phyloP scores from a whole-genome alignment of 768 basidiomycete genomes.

The Calocybe gangraenosa region DNA sequence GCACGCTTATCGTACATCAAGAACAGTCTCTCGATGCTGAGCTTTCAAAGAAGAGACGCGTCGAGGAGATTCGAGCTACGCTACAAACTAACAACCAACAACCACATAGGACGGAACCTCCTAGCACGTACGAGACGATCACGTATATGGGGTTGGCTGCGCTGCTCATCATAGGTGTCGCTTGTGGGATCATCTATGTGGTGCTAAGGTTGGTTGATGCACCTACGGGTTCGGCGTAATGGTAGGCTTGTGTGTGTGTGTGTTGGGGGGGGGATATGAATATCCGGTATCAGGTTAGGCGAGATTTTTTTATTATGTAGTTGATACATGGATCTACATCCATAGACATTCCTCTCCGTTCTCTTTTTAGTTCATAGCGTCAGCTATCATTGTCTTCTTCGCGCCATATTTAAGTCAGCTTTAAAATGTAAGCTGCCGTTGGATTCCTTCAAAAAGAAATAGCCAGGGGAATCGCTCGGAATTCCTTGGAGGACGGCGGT shows the following conservation, averaged over 20 bases:
- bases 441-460: no score
- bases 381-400: no score
- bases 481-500: no score
- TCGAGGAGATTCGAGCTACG: constrained; percentile 23
- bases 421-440: no score
- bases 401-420: no score
- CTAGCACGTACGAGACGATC: constrained; percentile 19
- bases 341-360: no score
- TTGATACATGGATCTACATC: no score
- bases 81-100: not conserved
- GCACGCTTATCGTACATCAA: constrained; percentile 43
- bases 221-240: not conserved
- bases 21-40: constrained; percentile 40
- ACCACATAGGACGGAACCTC: constrained; percentile 1
- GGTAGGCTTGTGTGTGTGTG: not conserved
- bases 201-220: constrained; percentile 11
- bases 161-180: constrained; percentile 11
- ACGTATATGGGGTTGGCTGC: constrained; percentile 24
- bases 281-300: no score
- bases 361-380: no score
- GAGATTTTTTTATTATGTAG: no score
- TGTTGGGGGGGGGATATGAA: no score
- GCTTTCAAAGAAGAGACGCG: constrained; percentile 26
- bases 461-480: no score
- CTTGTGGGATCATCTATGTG: constrained; percentile 9